phyloP scores from a whole-genome alignment of 1,284 basidiomycete genomes.

The Pseudozyma thailandica region DNA sequence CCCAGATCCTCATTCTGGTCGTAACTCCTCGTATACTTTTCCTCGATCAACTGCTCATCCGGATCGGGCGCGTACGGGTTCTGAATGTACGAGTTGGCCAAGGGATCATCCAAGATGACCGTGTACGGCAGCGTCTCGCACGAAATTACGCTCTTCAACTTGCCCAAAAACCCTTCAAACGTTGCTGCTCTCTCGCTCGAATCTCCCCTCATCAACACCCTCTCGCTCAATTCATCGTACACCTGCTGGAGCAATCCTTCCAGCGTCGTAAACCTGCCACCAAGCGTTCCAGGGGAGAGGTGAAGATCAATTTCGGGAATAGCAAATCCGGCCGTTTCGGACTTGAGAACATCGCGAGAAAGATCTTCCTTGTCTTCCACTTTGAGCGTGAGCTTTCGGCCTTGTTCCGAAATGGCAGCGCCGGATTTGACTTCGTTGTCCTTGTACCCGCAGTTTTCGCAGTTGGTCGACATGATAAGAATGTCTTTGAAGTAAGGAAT shows the following conservation, averaged over 20 bases:
- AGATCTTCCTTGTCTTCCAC: constrained; percentile 94
- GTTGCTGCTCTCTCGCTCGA: constrained; percentile 66
- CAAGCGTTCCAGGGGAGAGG: constrained; percentile 90
- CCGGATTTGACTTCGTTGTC: constrained; percentile 99
- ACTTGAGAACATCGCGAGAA: constrained; percentile 83
- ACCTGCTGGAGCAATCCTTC: constrained; percentile 95
- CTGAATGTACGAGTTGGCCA: constrained; percentile 95
- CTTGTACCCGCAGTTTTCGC: constrained; percentile 90
- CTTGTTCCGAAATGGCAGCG: constrained; percentile 83
- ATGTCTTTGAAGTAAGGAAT: constrained; percentile 99
- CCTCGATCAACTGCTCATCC: constrained; percentile 73
- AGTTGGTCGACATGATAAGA: constrained; percentile 98
- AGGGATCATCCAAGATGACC: constrained; percentile 91
- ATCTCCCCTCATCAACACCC: constrained; percentile 84
- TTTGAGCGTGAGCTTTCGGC: constrained; percentile 86
- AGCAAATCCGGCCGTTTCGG: constrained; percentile 79
- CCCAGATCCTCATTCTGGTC: constrained; percentile 97
- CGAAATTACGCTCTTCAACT: constrained; percentile 71
- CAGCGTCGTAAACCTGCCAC: constrained; percentile 97
- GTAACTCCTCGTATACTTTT: constrained; percentile 83
- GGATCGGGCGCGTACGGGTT: constrained; percentile 76
- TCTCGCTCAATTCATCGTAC: constrained; percentile 92
- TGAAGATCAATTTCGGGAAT: constrained; percentile 96
- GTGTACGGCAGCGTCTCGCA: constrained; percentile 71
- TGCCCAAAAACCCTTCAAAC: constrained; percentile 76